Evolutionary conservation across 2,329 filamentous ascomycete genomes (phyloP), one percentile per base, ranked within the genome.

Genomic region (Penicillium sp.): DNA sequence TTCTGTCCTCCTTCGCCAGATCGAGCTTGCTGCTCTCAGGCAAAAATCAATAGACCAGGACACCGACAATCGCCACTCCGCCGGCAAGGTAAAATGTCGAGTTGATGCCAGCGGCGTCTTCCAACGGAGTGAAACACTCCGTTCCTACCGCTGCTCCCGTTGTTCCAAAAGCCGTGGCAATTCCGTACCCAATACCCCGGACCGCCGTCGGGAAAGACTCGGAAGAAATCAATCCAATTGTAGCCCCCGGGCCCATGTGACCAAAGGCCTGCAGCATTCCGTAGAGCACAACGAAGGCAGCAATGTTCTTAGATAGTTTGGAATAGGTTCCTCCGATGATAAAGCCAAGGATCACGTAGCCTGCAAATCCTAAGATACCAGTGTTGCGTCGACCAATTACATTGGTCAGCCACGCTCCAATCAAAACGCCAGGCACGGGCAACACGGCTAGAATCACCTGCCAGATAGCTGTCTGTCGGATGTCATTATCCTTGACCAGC

Each of bases 141-240:
- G 69, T 74, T 1, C 71, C 72, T 0, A 74, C 64, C 0, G 70
- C 70, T 0, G 71, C 71, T 0, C 71, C 72, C 1, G 70, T 69
- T 22, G 67, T 66, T 2, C 72, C 71, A 55, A 74, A 71, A 1
- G 69, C 70, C 12, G 69, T 65, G 2, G 68, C 65, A 26, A 74
- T 54, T 27, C 70, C 69, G 47, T 71, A 73, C 0, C 67, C 66
- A 62, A 71, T 66, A 0, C 69, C 69, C 2, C 72, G 64, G 48
- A 74, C 63, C 1, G 68, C 67, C 0, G 70, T 74, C 1, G 72
- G 69, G 25, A 69, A 74, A 4, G 60, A 59, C 51, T 74, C 72
- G 0, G 64, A 64, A 2, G 65, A 69, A 23, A 72, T 70, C 5
- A 74, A 43, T 0, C 70, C 69, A 29, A 73, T 72, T 0, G 68